phyloP scores from a whole-genome alignment of 2,329 filamentous ascomycete genomes.

The Epicoccum nigrum region DNA sequence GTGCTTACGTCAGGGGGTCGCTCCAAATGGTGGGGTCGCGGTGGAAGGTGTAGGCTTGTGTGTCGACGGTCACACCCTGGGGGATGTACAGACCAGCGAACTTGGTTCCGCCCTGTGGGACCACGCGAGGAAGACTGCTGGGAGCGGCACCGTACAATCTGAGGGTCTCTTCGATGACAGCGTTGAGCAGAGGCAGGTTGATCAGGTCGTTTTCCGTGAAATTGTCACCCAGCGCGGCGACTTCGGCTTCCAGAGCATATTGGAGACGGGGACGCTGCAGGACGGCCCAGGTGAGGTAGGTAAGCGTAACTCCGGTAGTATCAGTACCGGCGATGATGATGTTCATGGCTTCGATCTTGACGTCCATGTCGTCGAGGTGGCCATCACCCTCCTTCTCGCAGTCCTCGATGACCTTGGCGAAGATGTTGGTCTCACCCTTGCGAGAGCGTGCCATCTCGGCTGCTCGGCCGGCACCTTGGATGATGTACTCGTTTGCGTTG shows the following conservation, averaged over 20 bases:
- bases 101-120: constrained; percentile 43
- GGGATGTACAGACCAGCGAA: constrained; percentile 47
- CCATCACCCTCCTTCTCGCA: constrained; percentile 37
- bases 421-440: constrained; percentile 42
- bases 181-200: constrained; percentile 42
- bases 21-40: constrained; percentile 42
- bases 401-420: constrained; percentile 42
- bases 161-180: constrained; percentile 50
- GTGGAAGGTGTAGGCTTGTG: constrained; percentile 50
- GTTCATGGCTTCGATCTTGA: constrained; percentile 42
- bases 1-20: constrained; percentile 30
- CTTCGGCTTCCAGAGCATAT: constrained; percentile 29
- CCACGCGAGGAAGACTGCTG: constrained; percentile 45
- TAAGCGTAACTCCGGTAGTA: constrained; percentile 43
- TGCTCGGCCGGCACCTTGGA: constrained; percentile 38
- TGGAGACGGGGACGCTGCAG: constrained; percentile 31
- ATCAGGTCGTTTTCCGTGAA: constrained; percentile 44
- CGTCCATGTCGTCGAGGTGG: constrained; percentile 42
- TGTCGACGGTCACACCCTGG: constrained; percentile 46
- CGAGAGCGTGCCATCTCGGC: constrained; percentile 38
- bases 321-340: constrained; percentile 46
- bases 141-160: constrained; percentile 47
- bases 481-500: constrained; percentile 43
- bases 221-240: constrained; percentile 19
- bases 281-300: constrained; percentile 45